These are phyloP conservation scores for Chlorella sp. DNA, from an alignment of 139 green algal species.

Conservation along the genomic window DNA sequence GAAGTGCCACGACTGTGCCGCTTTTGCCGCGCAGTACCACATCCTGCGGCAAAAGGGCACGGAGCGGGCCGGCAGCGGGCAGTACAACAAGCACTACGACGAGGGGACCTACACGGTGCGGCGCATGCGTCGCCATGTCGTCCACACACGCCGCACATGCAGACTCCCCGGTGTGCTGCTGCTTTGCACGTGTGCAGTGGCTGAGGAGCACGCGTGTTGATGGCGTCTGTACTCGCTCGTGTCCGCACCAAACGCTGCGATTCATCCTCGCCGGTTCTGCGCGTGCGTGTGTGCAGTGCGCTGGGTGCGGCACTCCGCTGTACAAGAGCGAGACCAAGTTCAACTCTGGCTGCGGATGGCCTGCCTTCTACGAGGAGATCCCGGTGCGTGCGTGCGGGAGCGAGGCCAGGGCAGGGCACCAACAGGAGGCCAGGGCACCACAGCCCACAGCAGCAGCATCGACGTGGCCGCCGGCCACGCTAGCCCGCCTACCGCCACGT, in stretches of 20 bases:
- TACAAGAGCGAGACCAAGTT: conserved; percentile 88
- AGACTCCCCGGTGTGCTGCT: too few species aligned
- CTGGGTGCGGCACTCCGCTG: too few species aligned
- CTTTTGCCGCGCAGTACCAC: conserved; percentile 65
- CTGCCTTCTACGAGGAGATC: conserved; percentile 83
- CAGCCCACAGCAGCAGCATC: background rate
- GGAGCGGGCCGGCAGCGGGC: conserved; percentile 65
- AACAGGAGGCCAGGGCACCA: background rate
- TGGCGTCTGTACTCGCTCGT: too few species aligned
- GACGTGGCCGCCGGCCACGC: background rate
- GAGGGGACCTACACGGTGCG: conserved; percentile 81
- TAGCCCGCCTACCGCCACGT: too few species aligned
- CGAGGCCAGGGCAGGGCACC: too few species aligned
- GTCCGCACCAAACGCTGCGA: too few species aligned
- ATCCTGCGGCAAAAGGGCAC: conserved; percentile 94
- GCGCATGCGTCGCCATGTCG: conserved; percentile 46
- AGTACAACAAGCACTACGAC: conserved; percentile 86
- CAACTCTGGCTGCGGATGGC: conserved; percentile 74
- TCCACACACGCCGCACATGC: too few species aligned
- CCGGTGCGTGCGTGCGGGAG: conserved; percentile 16
- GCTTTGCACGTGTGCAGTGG: too few species aligned
- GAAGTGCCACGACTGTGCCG: too few species aligned
- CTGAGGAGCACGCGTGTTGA: too few species aligned
- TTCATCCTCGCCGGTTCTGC: too few species aligned
- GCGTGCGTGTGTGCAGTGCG: too few species aligned